phyloP scores from a whole-genome alignment of 2,329 filamentous ascomycete species.

The Arthrobotrys pseudoclavata region DNA sequence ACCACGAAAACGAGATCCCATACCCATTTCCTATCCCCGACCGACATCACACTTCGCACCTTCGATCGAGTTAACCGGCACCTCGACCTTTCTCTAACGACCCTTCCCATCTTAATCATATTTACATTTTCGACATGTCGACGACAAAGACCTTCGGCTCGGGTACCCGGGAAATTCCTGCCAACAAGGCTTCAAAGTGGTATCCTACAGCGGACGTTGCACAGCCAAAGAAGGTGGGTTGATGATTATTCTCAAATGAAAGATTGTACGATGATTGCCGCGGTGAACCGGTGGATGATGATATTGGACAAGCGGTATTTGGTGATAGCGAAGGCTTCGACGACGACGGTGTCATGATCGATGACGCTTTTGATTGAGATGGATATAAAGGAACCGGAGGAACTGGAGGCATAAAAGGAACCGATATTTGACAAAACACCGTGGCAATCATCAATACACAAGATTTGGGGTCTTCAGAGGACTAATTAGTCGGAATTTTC shows the following conservation, averaged over 20 bases:
- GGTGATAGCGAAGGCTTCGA: slow-evolving; percentile 13
- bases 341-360: slow-evolving; percentile 3
- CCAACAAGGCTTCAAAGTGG: slow-evolving; percentile 98
- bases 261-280: slow-evolving; percentile 31
- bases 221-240: slow-evolving; percentile 90
- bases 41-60: slow-evolving; percentile 47
- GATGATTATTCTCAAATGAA: slow-evolving; percentile 22
- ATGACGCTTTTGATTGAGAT: slow-evolving; percentile 8
- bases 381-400: slow-evolving; percentile 11
- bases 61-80: slow-evolving; percentile 39
- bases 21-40: slow-evolving; percentile 46
- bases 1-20: slow-evolving; percentile 47
- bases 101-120: slow-evolving; percentile 32
- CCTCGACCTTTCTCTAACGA: slow-evolving; percentile 37
- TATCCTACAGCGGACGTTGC: slow-evolving; percentile 95
- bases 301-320: slow-evolving; percentile 19
- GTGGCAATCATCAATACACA: slow-evolving; percentile 15
- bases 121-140: slow-evolving; percentile 72
- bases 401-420: not conserved
- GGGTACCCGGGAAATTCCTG: slow-evolving; percentile 89
- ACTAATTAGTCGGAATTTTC: slow-evolving; percentile 62
- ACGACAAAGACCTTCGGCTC: slow-evolving; percentile 87
- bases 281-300: slow-evolving; percentile 51
- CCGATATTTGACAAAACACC: not conserved
- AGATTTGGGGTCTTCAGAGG: slow-evolving; percentile 47